Conservation (phyloP, 1,284 basidiomycete genomes). For the Microbotryum lychnidis-dioicae region DNA sequence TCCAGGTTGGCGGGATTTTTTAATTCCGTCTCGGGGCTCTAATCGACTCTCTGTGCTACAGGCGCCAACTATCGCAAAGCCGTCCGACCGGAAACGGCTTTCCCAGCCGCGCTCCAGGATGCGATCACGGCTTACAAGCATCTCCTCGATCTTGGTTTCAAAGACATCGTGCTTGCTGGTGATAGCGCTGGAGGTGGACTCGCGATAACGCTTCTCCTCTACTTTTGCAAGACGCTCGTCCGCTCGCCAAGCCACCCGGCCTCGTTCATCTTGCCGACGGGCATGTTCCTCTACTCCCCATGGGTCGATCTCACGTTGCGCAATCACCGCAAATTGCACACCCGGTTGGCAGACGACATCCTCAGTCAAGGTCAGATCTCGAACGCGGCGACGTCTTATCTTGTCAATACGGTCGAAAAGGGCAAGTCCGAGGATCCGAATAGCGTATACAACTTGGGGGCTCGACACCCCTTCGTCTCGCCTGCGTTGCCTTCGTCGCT, state of each 20-base stretch:
- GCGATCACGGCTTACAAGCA: constrained; percentile 30
- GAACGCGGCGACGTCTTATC: constrained; percentile 18
- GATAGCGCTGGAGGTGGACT: constrained; percentile 31
- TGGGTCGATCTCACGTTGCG: constrained; percentile 30
- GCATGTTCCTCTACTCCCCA: constrained; percentile 25
- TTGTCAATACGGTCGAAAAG: background rate
- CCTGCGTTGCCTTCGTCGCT: constrained; percentile 18
- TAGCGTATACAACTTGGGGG: background rate
- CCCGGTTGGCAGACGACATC: constrained; percentile 16
- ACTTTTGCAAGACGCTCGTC: constrained; percentile 17
- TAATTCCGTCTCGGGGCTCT: background rate
- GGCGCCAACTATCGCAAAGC: constrained; percentile 33
- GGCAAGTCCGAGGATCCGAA: background rate
- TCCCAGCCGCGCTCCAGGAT: constrained; percentile 32
- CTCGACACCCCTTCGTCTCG: constrained; percentile 20
- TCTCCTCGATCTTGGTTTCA: constrained; percentile 28
- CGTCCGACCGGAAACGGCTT: constrained; percentile 5
- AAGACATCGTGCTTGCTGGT: constrained; percentile 29
- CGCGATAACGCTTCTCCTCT: constrained; percentile 25
- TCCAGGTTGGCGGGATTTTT: too few species aligned
- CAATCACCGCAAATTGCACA: constrained; percentile 9
- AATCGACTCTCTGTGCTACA: background rate
- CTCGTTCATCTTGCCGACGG: constrained; percentile 20
- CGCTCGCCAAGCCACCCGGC: background rate
- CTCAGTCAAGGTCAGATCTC: constrained; percentile 28